These are phyloP conservation scores for Colletotrichum liaoningense DNA, from an alignment of 2,329 filamentous ascomycete species.

Conservation along the genomic window DNA sequence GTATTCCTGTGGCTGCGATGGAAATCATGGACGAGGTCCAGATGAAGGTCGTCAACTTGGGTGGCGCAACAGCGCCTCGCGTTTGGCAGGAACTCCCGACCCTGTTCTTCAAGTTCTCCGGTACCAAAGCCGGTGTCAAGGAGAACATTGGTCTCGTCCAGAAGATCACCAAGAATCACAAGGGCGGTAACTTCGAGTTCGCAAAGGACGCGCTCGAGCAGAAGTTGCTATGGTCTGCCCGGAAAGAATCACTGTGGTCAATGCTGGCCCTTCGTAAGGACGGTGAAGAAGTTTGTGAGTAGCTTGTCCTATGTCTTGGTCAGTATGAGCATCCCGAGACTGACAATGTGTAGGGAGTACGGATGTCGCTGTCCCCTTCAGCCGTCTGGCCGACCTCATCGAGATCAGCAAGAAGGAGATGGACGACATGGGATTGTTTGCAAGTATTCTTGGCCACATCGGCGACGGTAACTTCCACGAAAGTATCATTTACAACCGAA, in stretches of 20 bases:
- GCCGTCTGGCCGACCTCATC: conserved; percentile 77
- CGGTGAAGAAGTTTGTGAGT: conserved; percentile 78
- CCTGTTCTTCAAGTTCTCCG: conserved; percentile 88
- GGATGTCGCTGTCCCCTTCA: conserved; percentile 86
- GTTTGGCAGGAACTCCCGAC: conserved; percentile 82
- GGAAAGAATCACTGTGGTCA: conserved; percentile 87
- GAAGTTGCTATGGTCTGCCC: conserved; percentile 81
- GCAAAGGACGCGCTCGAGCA: conserved; percentile 78
- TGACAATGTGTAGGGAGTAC: conserved; percentile 70
- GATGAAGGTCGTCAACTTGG: conserved; percentile 84
- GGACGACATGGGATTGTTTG: conserved; percentile 86
- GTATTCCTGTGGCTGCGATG: conserved; percentile 80
- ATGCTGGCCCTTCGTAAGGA: conserved; percentile 77
- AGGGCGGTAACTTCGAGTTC: conserved; percentile 79
- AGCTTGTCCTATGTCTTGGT: conserved; percentile 37
- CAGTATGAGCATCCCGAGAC: neutral
- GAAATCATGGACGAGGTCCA: conserved; percentile 92
- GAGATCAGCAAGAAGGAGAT: conserved; percentile 91
- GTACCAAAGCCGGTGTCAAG: conserved; percentile 80
- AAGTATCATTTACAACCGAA: conserved; percentile 87
- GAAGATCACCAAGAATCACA: conserved; percentile 72
- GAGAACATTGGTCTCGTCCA: conserved; percentile 81
- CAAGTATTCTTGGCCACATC: conserved; percentile 88
- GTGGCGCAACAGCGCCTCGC: conserved; percentile 74
- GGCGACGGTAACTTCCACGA: conserved; percentile 97